These are phyloP conservation scores for Gautieria morchelliformis DNA, from an alignment of 768 basidiomycete genomes.

Conservation along the genomic window DNA sequence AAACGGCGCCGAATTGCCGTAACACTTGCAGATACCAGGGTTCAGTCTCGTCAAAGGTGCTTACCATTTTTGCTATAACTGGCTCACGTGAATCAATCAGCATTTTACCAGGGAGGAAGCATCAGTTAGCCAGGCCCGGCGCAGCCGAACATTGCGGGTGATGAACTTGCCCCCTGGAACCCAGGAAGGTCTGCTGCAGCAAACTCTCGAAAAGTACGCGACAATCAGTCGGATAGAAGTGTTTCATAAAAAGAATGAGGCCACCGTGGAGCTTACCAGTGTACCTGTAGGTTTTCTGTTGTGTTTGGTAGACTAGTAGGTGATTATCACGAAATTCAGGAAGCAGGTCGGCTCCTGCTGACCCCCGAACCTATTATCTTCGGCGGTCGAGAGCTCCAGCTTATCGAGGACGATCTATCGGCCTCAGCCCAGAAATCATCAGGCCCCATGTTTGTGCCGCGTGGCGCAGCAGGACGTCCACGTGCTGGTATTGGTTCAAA, in stretches of 20 bases:
- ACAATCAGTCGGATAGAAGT: slow-evolving; percentile 67
- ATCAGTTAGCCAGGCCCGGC: slow-evolving; percentile 32
- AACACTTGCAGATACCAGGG: slow-evolving; percentile 71
- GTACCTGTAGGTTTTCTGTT: slow-evolving; percentile 24
- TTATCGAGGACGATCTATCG: slow-evolving; percentile 45
- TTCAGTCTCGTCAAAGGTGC: slow-evolving; percentile 44
- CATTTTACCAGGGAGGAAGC: background rate
- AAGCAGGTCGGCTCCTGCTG: slow-evolving; percentile 73
- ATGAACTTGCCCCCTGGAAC: slow-evolving; percentile 64
- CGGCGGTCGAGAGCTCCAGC: slow-evolving; percentile 45
- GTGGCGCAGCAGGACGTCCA: slow-evolving; percentile 53
- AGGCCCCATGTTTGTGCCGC: slow-evolving; percentile 57
- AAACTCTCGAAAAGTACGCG: slow-evolving; percentile 71
- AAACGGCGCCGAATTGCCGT: slow-evolving; percentile 88
- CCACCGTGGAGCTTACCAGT: slow-evolving; percentile 28
- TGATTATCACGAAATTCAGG: slow-evolving; percentile 34
- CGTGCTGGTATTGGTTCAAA: slow-evolving; percentile 55
- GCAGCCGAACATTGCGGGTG: slow-evolving; percentile 70
- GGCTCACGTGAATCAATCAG: background rate
- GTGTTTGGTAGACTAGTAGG: background rate
- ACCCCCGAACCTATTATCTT: slow-evolving; percentile 63
- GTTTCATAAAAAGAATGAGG: slow-evolving; percentile 42
- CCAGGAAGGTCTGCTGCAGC: slow-evolving; percentile 89
- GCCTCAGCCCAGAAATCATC: slow-evolving; percentile 22
- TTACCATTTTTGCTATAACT: slow-evolving; percentile 12